A percentile compares a stretch with the other conserved stretches of the same genome.
Conservation (phyloP, 1,139 yeast genomes). For the Yamadazyma siamensis region DNA sequence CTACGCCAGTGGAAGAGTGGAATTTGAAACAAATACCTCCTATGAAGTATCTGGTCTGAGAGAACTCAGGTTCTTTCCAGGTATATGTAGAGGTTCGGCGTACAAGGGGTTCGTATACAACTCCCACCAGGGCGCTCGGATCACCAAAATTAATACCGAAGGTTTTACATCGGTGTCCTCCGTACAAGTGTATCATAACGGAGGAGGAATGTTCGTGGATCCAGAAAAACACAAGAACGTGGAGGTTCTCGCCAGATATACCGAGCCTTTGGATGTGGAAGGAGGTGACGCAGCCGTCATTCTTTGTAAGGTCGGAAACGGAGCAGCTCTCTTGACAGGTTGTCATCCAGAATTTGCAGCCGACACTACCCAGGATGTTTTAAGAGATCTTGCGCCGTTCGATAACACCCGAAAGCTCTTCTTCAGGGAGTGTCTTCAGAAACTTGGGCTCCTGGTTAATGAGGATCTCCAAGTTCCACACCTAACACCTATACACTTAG, state of each 20-base stretch:
- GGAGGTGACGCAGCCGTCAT: slow-evolving; percentile 64
- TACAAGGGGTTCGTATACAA: slow-evolving; percentile 77
- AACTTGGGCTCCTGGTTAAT: slow-evolving; percentile 68
- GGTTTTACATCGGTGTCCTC: slow-evolving; percentile 20
- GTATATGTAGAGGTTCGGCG: slow-evolving; percentile 78
- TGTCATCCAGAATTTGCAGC: slow-evolving; percentile 88
- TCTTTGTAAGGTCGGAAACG: slow-evolving; percentile 65
- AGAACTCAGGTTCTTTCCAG: slow-evolving; percentile 79
- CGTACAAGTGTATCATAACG: slow-evolving; percentile 62
- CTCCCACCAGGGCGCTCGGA: slow-evolving; percentile 70
- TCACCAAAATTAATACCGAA: slow-evolving; percentile 36
- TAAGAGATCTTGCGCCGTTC: slow-evolving; percentile 16
- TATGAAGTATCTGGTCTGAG: slow-evolving; percentile 85
- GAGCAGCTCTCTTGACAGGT: slow-evolving; percentile 76
- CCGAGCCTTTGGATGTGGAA: slow-evolving; percentile 35
- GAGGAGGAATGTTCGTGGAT: slow-evolving; percentile 83
- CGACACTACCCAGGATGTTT: slow-evolving; percentile 20
- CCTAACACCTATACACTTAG: slow-evolving; percentile 59
- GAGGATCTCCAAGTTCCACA: slow-evolving; percentile 54
- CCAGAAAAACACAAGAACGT: slow-evolving; percentile 60
- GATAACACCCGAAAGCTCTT: slow-evolving; percentile 55
- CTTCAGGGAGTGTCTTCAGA: slow-evolving; percentile 50
- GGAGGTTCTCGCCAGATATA: slow-evolving; percentile 69
- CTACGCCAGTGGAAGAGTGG: slow-evolving; percentile 70
- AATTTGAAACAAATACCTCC: slow-evolving; percentile 75